phyloP scores from a whole-genome alignment of 1,284 basidiomycete genomes.

The Apiotrichum mycotoxinovorans region DNA sequence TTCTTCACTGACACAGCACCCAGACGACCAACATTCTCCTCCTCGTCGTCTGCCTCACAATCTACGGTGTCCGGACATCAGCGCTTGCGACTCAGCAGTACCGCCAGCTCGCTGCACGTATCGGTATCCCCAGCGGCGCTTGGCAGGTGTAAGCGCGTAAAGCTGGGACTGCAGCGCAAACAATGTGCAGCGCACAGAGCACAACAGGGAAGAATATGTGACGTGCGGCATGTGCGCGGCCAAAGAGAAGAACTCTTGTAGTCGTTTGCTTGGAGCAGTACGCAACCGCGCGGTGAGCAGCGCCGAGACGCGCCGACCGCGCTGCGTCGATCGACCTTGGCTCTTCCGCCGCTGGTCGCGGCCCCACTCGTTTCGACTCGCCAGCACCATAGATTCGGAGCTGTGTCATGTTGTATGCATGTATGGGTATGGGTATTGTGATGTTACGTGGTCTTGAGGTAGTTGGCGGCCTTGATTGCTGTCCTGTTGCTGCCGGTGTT shows the following conservation, averaged over 20 bases:
- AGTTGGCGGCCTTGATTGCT: conserved; percentile 47
- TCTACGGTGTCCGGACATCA: conserved; percentile 65
- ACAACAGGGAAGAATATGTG: no score
- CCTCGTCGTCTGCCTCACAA: conserved; percentile 60
- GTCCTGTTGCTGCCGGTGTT: conserved; percentile 37
- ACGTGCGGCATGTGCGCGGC: no score
- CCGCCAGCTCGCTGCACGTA: conserved; percentile 74
- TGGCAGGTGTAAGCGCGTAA: conserved; percentile 18
- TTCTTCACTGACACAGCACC: background rate
- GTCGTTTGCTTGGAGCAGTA: no score
- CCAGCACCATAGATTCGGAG: conserved; percentile 2
- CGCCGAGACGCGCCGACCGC: no score
- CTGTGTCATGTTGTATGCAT: conserved; percentile 25
- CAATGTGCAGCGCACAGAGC: no score
- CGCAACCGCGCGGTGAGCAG: no score
- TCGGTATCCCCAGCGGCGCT: conserved; percentile 51
- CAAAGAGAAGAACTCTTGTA: no score
- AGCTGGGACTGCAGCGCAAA: no score
- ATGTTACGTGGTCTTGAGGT: conserved; percentile 38
- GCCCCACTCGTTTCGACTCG: background rate
- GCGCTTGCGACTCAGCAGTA: conserved; percentile 69
- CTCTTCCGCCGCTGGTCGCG: no score
- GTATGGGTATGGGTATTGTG: conserved; percentile 8
- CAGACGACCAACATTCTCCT: conserved; percentile 66
- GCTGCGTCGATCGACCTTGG: no score